Percentiles rank a stretch among this genome's conserved stretches.
These are phyloP conservation scores for Tulasnella sp. DNA, from an alignment of 768 basidiomycete genomes.

Conservation along the genomic window DNA sequence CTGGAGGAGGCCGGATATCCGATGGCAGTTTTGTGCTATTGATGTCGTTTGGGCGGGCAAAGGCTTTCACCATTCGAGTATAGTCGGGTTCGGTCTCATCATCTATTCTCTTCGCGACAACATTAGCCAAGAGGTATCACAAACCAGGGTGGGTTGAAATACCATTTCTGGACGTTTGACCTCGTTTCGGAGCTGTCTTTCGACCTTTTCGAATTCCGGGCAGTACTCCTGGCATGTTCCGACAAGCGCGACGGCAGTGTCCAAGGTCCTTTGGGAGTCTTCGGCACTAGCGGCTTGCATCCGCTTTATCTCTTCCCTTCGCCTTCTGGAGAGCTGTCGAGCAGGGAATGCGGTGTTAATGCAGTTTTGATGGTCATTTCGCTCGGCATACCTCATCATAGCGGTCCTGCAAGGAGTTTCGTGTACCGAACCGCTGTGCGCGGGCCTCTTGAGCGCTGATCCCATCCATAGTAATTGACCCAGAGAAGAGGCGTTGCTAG, in stretches of 20 bases:
- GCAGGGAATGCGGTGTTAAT: neutral
- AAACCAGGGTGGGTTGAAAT: slow-evolving; percentile 43
- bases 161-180: slow-evolving; percentile 86
- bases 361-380: neutral
- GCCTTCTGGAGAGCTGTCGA: slow-evolving; percentile 67
- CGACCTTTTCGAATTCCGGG: slow-evolving; percentile 88
- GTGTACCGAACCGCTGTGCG: slow-evolving; percentile 12
- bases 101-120: slow-evolving; percentile 58
- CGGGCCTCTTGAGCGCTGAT: slow-evolving; percentile 25
- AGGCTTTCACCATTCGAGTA: slow-evolving; percentile 90
- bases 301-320: slow-evolving; percentile 68
- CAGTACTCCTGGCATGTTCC: slow-evolving; percentile 96
- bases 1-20: slow-evolving; percentile 83
- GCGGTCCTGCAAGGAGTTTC: slow-evolving; percentile 1
- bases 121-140: neutral
- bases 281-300: slow-evolving; percentile 85
- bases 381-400: slow-evolving; percentile 9
- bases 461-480: neutral
- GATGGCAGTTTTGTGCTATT: slow-evolving; percentile 84
- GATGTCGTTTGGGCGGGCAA: slow-evolving; percentile 87
- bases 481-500: neutral
- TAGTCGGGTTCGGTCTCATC: slow-evolving; percentile 69
- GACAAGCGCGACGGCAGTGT: slow-evolving; percentile 89
- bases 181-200: slow-evolving; percentile 87
- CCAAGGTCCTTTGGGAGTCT: slow-evolving; percentile 79